Evolutionary conservation across 768 basidiomycete genomes (phyloP).

Genomic region (Boletales sp.): DNA sequence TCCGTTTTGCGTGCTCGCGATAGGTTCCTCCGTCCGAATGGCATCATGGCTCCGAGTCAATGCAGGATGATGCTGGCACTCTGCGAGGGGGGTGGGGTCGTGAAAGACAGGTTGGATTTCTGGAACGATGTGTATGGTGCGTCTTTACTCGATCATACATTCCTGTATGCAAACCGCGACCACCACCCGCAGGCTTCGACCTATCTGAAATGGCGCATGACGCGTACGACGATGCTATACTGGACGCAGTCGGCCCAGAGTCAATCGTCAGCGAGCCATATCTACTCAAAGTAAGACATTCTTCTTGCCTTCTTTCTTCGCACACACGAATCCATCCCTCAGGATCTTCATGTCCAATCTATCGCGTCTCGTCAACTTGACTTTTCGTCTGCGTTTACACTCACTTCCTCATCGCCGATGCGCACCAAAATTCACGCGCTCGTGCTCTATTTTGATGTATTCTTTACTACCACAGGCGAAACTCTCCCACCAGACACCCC

Average conservation of each 20-base stretch:
- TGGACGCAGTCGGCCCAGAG: conserved; percentile 72
- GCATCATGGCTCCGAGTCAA: conserved; percentile 90
- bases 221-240: conserved; percentile 76
- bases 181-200: conserved; percentile 66
- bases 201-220: conserved; percentile 76
- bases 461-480: conserved; percentile 67
- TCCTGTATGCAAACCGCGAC: neutral
- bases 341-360: conserved; percentile 75
- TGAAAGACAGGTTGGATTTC: conserved; percentile 80
- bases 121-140: conserved; percentile 91
- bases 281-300: conserved; percentile 57
- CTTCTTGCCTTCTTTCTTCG: no score
- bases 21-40: conserved; percentile 66
- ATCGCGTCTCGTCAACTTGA: conserved; percentile 71
- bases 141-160: conserved; percentile 12
- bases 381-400: conserved; percentile 72
- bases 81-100: conserved; percentile 70
- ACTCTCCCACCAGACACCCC: conserved; percentile 49
- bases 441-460: conserved; percentile 92
- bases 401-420: conserved; percentile 58
- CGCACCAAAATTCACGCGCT: conserved; percentile 72
- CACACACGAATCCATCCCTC: neutral
- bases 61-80: conserved; percentile 81
- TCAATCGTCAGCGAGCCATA: conserved; percentile 61
- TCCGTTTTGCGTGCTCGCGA: conserved; percentile 89